Evolutionary conservation across 768 basidiomycete genomes (phyloP).

Genomic region (Podaxis carcinomalis): DNA sequence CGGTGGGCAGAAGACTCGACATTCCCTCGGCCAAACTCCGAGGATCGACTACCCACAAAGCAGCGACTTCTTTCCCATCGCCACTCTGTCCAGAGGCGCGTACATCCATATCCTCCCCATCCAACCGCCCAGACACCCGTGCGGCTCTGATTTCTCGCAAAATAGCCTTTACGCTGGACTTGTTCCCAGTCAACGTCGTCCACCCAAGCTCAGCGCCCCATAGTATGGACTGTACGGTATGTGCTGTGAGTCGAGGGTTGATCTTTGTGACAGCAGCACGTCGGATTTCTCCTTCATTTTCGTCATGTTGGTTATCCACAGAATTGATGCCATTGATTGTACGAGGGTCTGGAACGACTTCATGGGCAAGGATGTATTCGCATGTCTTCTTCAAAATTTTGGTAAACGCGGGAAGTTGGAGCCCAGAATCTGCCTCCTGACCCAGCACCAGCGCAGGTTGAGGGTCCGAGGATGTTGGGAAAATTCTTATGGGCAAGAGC

Average conservation of each 20-base stretch:
- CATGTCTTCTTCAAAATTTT: conserved; percentile 48
- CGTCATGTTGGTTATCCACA: not conserved
- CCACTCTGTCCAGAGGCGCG: conserved; percentile 13
- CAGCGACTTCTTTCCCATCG: conserved; percentile 15
- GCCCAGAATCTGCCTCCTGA: not conserved
- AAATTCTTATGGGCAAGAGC: conserved; percentile 53
- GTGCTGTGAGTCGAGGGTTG: conserved; percentile 62
- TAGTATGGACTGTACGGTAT: conserved; percentile 72
- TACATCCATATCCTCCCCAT: conserved; percentile 17
- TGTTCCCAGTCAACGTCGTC: conserved; percentile 89
- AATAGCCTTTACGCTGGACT: conserved; percentile 72
- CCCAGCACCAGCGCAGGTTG: not conserved
- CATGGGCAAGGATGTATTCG: conserved; percentile 46
- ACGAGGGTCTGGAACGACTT: conserved; percentile 31
- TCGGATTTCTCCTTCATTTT: conserved; percentile 36
- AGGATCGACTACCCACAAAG: conserved; percentile 18
- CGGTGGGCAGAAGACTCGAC: conserved; percentile 17
- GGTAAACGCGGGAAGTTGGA: conserved; percentile 32
- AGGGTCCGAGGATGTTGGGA: conserved; percentile 26
- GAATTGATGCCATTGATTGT: conserved; percentile 15
- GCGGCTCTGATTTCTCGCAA: conserved; percentile 57
- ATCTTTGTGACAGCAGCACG: conserved; percentile 49
- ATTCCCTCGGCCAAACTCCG: conserved; percentile 70
- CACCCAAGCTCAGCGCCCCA: conserved; percentile 65
- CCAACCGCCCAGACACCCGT: conserved; percentile 28